phyloP scores from a whole-genome alignment of 495 filamentous ascomycete genomes.

The Lasiosphaeria hispida region DNA sequence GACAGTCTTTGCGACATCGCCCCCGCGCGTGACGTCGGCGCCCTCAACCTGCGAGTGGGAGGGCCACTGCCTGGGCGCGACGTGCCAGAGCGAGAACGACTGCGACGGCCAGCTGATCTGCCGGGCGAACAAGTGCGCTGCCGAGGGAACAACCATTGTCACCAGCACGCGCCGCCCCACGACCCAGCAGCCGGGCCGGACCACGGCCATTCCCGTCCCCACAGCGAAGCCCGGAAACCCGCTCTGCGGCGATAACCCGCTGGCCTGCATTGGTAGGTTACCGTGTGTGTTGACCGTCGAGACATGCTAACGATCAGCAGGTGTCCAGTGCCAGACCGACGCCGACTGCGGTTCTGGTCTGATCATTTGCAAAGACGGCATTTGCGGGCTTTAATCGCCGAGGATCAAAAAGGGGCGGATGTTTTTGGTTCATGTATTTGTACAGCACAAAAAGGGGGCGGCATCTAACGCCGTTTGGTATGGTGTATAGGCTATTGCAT shows the following conservation, averaged over 20 bases:
- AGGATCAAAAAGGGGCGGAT: too few relatives aligned
- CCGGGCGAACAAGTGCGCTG: slow-evolving; percentile 12
- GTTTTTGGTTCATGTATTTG: too few relatives aligned
- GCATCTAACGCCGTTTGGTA: too few relatives aligned
- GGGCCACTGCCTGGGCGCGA: slow-evolving; percentile 22
- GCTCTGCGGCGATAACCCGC: slow-evolving; percentile 18
- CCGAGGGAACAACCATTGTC: background rate
- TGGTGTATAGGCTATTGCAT: too few relatives aligned
- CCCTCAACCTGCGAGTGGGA: slow-evolving; percentile 14
- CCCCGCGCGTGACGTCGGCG: background rate
- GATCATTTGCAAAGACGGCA: slow-evolving; percentile 26
- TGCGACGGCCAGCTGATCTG: slow-evolving; percentile 24
- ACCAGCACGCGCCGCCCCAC: slow-evolving; percentile 14
- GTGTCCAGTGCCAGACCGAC: slow-evolving; percentile 20
- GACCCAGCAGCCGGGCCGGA: background rate
- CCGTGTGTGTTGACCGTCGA: background rate
- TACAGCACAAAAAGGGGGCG: too few relatives aligned
- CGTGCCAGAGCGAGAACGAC: slow-evolving; percentile 24
- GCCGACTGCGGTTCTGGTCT: slow-evolving; percentile 24
- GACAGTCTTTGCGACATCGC: slow-evolving; percentile 7
- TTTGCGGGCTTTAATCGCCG: slow-evolving; percentile 23
- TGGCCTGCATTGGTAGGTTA: slow-evolving; percentile 28
- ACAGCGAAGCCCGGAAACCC: slow-evolving; percentile 2
- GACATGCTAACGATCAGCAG: slow-evolving; percentile 9
- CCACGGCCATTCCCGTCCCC: slow-evolving; percentile 9